These are phyloP conservation scores for Pyrrhoderma noxium DNA, from an alignment of 1,284 basidiomycete genomes.

Conservation along the genomic window DNA sequence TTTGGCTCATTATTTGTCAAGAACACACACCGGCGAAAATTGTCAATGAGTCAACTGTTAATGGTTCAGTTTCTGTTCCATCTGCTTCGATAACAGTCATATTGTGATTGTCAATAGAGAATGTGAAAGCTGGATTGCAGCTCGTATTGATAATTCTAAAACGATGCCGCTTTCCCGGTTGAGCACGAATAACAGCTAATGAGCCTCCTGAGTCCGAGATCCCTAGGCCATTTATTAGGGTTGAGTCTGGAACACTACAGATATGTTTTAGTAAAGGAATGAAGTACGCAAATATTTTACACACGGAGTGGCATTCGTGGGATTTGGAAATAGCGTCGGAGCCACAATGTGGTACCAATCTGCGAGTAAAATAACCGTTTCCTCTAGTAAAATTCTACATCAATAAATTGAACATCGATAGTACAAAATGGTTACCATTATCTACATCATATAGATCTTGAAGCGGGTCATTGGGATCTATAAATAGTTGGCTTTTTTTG, in stretches of 20 bases:
- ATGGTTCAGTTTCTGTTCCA: conserved; percentile 29
- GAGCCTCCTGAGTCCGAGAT: conserved; percentile 24
- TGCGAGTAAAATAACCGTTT: conserved; percentile 14
- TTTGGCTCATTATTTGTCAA: not conserved
- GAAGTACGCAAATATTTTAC: conserved; percentile 20
- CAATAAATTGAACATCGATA: not conserved
- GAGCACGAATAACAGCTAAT: conserved; percentile 26
- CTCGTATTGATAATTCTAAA: conserved; percentile 34
- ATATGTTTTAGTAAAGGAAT: no score
- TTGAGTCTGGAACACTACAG: conserved; percentile 20
- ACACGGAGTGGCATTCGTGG: conserved; percentile 10
- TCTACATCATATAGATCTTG: conserved; percentile 35
- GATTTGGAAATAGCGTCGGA: not conserved
- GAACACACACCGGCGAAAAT: not conserved
- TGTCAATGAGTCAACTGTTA: conserved; percentile 9
- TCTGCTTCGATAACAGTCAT: conserved; percentile 36
- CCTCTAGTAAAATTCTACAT: not conserved
- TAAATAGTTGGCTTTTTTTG: conserved; percentile 28
- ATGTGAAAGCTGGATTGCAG: conserved; percentile 1
- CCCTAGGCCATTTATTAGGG: conserved; percentile 28
- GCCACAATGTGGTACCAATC: conserved; percentile 17
- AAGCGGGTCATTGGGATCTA: conserved; percentile 35
- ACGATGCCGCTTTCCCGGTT: conserved; percentile 26
- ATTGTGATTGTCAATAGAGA: conserved; percentile 20
- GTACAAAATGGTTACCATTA: conserved; percentile 27